Evolutionary conservation across 805 yeast species (phyloP).

Genomic region (Ogataea trehalophila): DNA sequence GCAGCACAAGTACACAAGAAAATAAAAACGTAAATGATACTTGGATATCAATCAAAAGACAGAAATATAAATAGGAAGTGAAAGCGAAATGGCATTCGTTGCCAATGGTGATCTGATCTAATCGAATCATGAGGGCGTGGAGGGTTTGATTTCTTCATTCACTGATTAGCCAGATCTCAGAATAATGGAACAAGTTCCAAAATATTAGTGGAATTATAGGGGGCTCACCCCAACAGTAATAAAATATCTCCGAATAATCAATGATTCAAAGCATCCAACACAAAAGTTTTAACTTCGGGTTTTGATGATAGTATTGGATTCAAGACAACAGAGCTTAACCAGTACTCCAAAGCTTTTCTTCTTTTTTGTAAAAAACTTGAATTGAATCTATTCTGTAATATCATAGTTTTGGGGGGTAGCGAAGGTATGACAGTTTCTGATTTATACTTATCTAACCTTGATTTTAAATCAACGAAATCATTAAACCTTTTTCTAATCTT

Average conservation of each 20-base stretch:
- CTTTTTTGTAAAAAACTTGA: constrained; percentile 47
- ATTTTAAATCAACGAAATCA: constrained; percentile 52
- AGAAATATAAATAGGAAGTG: too few species aligned
- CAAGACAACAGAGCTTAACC: constrained; percentile 48
- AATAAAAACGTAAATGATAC: too few species aligned
- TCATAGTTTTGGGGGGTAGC: constrained; percentile 46
- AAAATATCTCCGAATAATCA: neutral
- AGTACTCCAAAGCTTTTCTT: constrained; percentile 55
- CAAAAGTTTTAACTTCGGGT: constrained; percentile 36
- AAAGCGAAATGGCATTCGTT: too few species aligned
- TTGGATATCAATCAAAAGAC: too few species aligned
- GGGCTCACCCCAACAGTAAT: neutral
- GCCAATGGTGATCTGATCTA: too few species aligned
- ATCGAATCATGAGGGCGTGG: too few species aligned
- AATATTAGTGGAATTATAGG: neutral
- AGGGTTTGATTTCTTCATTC: too few species aligned
- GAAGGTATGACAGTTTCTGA: constrained; percentile 36
- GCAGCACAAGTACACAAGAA: too few species aligned
- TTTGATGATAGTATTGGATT: constrained; percentile 42
- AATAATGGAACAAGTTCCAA: too few species aligned
- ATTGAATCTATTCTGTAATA: constrained; percentile 23
- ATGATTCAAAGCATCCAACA: constrained; percentile 12
- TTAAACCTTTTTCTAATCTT: constrained; percentile 55
- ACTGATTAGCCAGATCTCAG: too few species aligned
- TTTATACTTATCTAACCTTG: constrained; percentile 35